phyloP scores from a whole-genome alignment of 2,329 filamentous ascomycete genomes.

The Monilinia vaccinii-corymbosi region DNA sequence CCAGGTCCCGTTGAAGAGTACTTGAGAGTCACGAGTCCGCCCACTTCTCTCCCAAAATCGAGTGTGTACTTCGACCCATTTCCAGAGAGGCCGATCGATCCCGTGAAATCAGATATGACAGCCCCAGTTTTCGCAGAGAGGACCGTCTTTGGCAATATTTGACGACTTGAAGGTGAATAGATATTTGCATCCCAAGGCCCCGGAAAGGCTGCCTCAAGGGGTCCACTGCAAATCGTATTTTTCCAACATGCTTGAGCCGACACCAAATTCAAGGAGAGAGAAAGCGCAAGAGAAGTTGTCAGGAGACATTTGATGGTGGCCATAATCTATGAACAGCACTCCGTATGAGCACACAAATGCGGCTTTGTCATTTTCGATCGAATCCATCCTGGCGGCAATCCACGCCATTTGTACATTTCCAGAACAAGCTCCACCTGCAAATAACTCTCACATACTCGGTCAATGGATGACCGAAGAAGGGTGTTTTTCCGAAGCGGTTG shows the following conservation, averaged over 20 bases:
- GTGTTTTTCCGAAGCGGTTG: constrained; percentile 10
- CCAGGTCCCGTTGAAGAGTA: constrained; percentile 31
- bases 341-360: not conserved
- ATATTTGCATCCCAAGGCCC: constrained; percentile 52
- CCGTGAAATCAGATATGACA: constrained; percentile 21
- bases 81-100: constrained; percentile 12
- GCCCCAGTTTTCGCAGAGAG: constrained; percentile 29
- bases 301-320: not conserved
- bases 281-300: not conserved
- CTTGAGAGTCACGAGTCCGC: constrained; percentile 38
- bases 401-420: not conserved
- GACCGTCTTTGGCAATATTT: constrained; percentile 39
- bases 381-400: not conserved
- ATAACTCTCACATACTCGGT: not conserved
- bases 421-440: not conserved
- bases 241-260: constrained; percentile 40
- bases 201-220: constrained; percentile 41
- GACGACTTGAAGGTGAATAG: constrained; percentile 44
- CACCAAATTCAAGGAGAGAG: constrained; percentile 1
- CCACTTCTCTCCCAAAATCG: constrained; percentile 51
- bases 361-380: not conserved
- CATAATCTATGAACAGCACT: not conserved
- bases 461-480: constrained; percentile 7
- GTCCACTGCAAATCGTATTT: constrained; percentile 43
- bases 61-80: constrained; percentile 46